Evolutionary conservation across 2,329 filamentous ascomycete species (phyloP).

Genomic region (Talaromyces marneffei): DNA sequence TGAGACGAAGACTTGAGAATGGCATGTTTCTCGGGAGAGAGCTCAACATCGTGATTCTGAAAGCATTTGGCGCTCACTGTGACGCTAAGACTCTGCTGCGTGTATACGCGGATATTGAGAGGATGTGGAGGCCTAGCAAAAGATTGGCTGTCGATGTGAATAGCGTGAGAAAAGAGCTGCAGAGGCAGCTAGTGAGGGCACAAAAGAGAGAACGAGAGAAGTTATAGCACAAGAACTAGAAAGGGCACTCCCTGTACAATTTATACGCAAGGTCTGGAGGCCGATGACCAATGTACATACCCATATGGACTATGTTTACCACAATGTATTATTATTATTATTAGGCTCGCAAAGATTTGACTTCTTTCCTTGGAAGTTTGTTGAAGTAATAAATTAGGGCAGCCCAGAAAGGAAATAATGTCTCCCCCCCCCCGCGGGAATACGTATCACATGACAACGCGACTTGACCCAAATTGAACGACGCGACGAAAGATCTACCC

Average conservation of each 20-base stretch:
- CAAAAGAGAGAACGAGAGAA: neutral
- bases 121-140: conserved; percentile 35
- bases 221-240: neutral
- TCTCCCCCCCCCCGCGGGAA: neutral
- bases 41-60: conserved; percentile 35
- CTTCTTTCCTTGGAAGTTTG: neutral
- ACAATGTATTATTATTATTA: neutral
- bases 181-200: conserved; percentile 28
- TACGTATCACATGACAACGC: conserved; percentile 12
- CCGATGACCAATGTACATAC: conserved; percentile 10
- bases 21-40: conserved; percentile 38
- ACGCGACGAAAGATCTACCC: neutral
- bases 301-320: neutral
- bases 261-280: neutral
- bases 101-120: conserved; percentile 35
- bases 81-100: conserved; percentile 32
- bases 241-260: neutral
- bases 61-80: conserved; percentile 36
- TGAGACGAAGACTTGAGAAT: conserved; percentile 32
- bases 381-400: neutral
- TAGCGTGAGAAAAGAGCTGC: conserved; percentile 33
- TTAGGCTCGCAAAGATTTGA: neutral
- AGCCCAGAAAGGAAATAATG: neutral
- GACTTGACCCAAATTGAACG: neutral
- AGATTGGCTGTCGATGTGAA: conserved; percentile 33